These are phyloP conservation scores for Pelargonium citronellum DNA, from an alignment of 441 rosid species.

Conservation along the genomic window DNA sequence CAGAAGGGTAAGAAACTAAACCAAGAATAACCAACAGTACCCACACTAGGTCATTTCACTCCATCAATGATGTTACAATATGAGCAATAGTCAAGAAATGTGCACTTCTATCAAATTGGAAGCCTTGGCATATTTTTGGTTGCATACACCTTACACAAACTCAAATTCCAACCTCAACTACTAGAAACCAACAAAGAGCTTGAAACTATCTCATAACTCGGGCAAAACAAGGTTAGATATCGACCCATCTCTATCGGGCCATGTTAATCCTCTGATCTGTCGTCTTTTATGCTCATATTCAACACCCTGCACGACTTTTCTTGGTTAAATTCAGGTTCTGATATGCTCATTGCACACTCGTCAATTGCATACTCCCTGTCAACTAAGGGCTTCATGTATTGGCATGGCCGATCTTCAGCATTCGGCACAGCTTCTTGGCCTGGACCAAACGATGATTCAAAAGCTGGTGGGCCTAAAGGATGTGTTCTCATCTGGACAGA, in stretches of 20 bases:
- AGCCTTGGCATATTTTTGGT: too few relatives aligned
- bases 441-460: conserved; percentile 41
- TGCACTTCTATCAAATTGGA: too few relatives aligned
- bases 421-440: conserved; percentile 38
- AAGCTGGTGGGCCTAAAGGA: conserved; percentile 42
- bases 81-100: too few relatives aligned
- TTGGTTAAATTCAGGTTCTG: conserved; percentile 35
- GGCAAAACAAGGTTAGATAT: too few relatives aligned
- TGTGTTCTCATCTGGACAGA: conserved; percentile 92
- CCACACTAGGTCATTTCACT: too few relatives aligned
- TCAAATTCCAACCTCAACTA: too few relatives aligned
- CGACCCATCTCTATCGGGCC: background rate
- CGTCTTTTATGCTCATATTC: conserved; percentile 39
- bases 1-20: too few relatives aligned
- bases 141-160: too few relatives aligned
- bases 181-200: too few relatives aligned
- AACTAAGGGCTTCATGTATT: conserved; percentile 48
- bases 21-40: too few relatives aligned
- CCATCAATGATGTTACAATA: too few relatives aligned
- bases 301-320: conserved; percentile 46
- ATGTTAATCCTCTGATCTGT: conserved; percentile 26
- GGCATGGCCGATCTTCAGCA: conserved; percentile 58
- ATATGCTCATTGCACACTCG: conserved; percentile 38
- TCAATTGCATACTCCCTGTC: conserved; percentile 54
- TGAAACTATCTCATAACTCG: too few relatives aligned